phyloP scores from a whole-genome alignment of 768 basidiomycete genomes.

The Mrakia hoshinonis region DNA sequence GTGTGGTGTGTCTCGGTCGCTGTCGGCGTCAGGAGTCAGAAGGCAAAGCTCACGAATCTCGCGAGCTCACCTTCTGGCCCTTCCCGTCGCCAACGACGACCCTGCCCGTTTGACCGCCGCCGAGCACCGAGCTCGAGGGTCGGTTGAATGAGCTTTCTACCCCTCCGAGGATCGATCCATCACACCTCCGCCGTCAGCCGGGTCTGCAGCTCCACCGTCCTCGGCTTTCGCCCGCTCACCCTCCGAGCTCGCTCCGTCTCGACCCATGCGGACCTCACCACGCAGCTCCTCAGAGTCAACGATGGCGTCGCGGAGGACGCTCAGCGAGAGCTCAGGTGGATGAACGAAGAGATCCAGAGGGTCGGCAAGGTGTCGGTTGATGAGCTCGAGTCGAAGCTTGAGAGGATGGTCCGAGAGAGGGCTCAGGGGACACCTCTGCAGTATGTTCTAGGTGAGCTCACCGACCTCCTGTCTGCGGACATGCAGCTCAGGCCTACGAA shows the following conservation, averaged over 20 bases:
- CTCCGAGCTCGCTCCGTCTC: neutral
- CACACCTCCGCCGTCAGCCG: neutral
- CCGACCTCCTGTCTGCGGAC: neutral
- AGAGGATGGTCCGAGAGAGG: constrained; percentile 53
- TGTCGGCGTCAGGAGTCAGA: too few species aligned
- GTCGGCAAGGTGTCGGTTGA: neutral
- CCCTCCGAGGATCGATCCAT: neutral
- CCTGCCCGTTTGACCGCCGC: too few species aligned
- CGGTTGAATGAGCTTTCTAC: neutral
- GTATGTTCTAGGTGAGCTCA: constrained; percentile 70
- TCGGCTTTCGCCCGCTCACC: neutral
- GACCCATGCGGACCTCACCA: neutral
- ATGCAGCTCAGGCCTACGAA: too few species aligned
- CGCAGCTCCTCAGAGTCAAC: constrained; percentile 8
- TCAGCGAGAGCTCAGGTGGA: constrained; percentile 21
- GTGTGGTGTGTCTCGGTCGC: too few species aligned
- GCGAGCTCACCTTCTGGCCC: too few species aligned
- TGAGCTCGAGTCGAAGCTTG: constrained; percentile 26
- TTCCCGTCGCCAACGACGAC: too few species aligned
- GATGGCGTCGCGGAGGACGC: neutral
- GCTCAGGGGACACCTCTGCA: constrained; percentile 69
- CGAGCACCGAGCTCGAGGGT: too few species aligned
- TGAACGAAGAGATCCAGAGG: constrained; percentile 13
- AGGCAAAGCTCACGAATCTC: too few species aligned
- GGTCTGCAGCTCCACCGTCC: neutral